These are phyloP conservation scores for Backusella mclennaniae DNA, from an alignment of 192 early-diverging fungal species.

Conservation along the genomic window DNA sequence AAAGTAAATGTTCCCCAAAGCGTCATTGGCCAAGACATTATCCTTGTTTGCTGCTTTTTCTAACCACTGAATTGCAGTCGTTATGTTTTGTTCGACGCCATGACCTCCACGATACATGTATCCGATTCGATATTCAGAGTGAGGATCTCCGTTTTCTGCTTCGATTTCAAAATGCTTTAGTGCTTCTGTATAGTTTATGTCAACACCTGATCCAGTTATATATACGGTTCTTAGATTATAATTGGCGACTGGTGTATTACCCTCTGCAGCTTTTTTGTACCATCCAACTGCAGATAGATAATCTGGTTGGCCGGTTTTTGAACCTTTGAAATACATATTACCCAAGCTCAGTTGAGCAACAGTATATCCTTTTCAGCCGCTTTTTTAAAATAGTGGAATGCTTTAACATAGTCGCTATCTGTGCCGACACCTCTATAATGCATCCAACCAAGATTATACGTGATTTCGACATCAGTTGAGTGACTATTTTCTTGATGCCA, in stretches of 20 bases:
- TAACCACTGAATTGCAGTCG: slow-evolving; percentile 15
- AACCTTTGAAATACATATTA: slow-evolving; percentile 12
- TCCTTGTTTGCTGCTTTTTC: slow-evolving; percentile 18
- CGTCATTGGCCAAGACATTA: background rate
- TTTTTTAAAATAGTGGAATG: background rate
- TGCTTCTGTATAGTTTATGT: slow-evolving; percentile 12
- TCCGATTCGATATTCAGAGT: slow-evolving; percentile 14
- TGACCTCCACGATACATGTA: slow-evolving; percentile 7
- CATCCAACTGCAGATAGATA: background rate
- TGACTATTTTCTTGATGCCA: background rate
- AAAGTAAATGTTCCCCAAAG: slow-evolving; percentile 1
- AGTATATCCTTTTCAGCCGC: slow-evolving; percentile 22
- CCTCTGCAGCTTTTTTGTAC: background rate
- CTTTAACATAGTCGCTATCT: background rate
- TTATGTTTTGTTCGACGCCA: background rate
- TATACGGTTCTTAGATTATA: no score
- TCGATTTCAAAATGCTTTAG: slow-evolving; percentile 12
- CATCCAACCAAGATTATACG: background rate
- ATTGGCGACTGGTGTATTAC: background rate
- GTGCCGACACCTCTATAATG: background rate
- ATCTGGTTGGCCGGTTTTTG: slow-evolving; percentile 7
- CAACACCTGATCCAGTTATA: background rate
- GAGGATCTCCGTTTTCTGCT: slow-evolving; percentile 6
- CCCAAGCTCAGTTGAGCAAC: slow-evolving; percentile 4
- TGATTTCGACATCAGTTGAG: background rate